These are phyloP conservation scores for Lactifluus piperatus DNA, from an alignment of 768 basidiomycete genomes.

Conservation along the genomic window DNA sequence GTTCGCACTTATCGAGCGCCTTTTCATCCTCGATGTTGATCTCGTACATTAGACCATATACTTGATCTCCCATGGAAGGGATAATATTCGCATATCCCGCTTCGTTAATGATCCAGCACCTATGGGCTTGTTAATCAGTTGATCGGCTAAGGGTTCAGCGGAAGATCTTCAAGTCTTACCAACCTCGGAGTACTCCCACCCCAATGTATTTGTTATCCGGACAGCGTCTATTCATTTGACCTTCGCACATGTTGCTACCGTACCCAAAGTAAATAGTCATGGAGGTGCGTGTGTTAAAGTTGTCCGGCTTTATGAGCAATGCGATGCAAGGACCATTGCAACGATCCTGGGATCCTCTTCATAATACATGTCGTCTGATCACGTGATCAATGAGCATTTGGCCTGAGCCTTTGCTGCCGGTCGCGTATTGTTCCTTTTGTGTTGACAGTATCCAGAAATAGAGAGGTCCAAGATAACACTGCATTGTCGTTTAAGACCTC, in stretches of 20 bases:
- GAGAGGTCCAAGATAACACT: too few species aligned
- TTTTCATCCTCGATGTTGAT: constrained; percentile 2
- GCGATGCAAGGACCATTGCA: neutral
- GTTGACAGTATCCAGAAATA: neutral
- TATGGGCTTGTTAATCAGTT: neutral
- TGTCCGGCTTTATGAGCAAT: neutral
- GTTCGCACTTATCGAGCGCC: constrained; percentile 7
- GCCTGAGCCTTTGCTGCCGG: too few species aligned
- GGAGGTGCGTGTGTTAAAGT: neutral
- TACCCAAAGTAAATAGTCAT: constrained; percentile 8
- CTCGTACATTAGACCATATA: constrained; percentile 12
- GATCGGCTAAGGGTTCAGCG: too few species aligned
- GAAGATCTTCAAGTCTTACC: neutral
- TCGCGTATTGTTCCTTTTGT: too few species aligned
- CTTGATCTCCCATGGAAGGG: constrained; percentile 1
- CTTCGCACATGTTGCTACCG: constrained; percentile 14
- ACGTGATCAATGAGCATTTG: too few species aligned
- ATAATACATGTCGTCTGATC: too few species aligned
- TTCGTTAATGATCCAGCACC: constrained; percentile 17
- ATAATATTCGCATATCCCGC: constrained; percentile 5
- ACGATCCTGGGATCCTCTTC: too few species aligned
- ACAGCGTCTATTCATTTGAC: constrained; percentile 17
- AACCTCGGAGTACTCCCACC: neutral
- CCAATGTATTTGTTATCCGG: constrained; percentile 11
- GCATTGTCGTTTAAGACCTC: too few species aligned